phyloP scores from a whole-genome alignment of 768 basidiomycete genomes.

The Calocera cornea region DNA sequence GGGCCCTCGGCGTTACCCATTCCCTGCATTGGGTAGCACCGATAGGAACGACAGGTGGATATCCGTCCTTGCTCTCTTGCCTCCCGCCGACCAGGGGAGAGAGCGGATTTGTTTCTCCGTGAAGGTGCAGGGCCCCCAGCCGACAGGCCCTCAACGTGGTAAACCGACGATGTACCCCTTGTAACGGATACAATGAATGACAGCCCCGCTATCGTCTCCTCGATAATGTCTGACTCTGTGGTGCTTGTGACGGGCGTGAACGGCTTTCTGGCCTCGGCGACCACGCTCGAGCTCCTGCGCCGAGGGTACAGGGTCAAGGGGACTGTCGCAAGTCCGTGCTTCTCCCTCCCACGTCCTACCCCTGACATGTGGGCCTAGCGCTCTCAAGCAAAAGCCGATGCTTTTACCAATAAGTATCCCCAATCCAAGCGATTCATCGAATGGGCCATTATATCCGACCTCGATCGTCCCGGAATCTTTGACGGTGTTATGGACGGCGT shows the following conservation, averaged over 20 bases:
- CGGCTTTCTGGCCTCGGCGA: conserved; percentile 3
- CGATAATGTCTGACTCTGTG: background rate
- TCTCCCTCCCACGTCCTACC: background rate
- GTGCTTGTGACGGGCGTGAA: conserved; percentile 9
- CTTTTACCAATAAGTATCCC: background rate
- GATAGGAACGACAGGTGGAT: too few species aligned
- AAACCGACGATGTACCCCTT: background rate
- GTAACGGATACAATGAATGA: background rate
- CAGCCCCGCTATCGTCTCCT: background rate
- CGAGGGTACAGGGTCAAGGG: conserved; percentile 1
- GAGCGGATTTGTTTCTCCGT: too few species aligned
- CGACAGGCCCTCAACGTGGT: too few species aligned
- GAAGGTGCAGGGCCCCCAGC: too few species aligned
- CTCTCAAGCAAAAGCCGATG: conserved; percentile 1
- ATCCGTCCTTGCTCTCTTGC: too few species aligned
- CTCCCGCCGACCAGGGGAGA: too few species aligned
- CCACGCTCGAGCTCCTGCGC: background rate
- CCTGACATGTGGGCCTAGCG: background rate
- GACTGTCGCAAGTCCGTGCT: background rate
- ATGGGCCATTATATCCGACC: conserved; percentile 6
- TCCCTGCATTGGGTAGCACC: too few species aligned
- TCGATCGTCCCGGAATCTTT: conserved; percentile 8
- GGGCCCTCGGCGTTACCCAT: too few species aligned
- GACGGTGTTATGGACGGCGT: conserved; percentile 6
- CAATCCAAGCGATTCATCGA: background rate